phyloP scores from a whole-genome alignment of 2,329 filamentous ascomycete species.

The Podosphaera xanthii region DNA sequence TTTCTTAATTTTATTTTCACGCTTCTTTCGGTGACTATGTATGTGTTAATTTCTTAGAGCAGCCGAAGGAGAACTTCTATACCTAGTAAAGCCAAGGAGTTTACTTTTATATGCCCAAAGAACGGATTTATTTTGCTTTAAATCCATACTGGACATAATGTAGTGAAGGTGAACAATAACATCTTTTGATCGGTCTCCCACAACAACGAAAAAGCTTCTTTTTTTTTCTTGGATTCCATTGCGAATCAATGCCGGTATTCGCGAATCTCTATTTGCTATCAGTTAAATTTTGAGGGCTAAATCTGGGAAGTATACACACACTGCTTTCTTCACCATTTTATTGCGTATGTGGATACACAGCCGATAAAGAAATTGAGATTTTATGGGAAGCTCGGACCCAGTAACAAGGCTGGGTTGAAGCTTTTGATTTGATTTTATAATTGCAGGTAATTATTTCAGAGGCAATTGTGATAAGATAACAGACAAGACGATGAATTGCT shows the following conservation, averaged over 20 bases:
- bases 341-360: background rate
- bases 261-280: slow-evolving; percentile 42
- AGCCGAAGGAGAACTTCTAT: background rate
- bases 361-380: slow-evolving; percentile 1
- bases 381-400: slow-evolving; percentile 9
- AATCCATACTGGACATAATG: slow-evolving; percentile 71
- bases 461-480: too few relatives aligned
- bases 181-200: slow-evolving; percentile 86
- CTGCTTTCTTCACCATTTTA: slow-evolving; percentile 15
- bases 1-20: slow-evolving; percentile 94
- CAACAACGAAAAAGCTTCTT: slow-evolving; percentile 90
- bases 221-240: slow-evolving; percentile 93
- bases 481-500: too few relatives aligned
- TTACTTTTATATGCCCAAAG: slow-evolving; percentile 99
- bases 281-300: slow-evolving; percentile 1
- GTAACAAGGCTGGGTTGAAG: background rate
- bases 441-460: slow-evolving; percentile 5
- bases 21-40: slow-evolving; percentile 75
- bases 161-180: slow-evolving; percentile 89
- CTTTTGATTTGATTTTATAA: background rate
- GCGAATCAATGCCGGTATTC: slow-evolving; percentile 72
- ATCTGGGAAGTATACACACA: slow-evolving; percentile 6
- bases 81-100: slow-evolving; percentile 65
- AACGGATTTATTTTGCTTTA: slow-evolving; percentile 89
- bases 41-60: too few relatives aligned